A percentile compares a stretch with the other conserved stretches of the same genome.
Conservation (phyloP, 2,329 filamentous ascomycete species). For the Periconia digitata region DNA sequence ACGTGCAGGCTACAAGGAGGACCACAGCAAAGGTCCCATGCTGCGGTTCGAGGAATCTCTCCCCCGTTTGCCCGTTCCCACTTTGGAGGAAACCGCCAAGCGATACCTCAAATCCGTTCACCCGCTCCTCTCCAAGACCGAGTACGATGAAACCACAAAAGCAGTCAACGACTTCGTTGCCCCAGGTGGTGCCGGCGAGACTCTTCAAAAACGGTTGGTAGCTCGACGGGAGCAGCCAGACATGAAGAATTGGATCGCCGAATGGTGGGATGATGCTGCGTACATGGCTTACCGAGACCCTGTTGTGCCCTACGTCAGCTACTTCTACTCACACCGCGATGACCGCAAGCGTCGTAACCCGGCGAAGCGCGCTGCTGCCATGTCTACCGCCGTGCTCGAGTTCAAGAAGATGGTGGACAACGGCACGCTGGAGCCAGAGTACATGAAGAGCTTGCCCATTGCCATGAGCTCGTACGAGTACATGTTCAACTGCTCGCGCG, state of each 20-base stretch:
- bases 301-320: conserved; percentile 96
- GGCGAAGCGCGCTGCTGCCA: conserved; percentile 87
- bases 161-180: conserved; percentile 87
- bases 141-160: conserved; percentile 73
- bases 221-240: conserved; percentile 78
- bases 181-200: conserved; percentile 79
- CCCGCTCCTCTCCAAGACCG: conserved; percentile 68
- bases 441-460: conserved; percentile 96
- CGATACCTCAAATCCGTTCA: conserved; percentile 80
- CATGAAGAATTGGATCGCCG: conserved; percentile 88
- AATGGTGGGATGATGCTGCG: conserved; percentile 97
- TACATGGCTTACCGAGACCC: conserved; percentile 94
- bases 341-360: conserved; percentile 86
- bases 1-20: conserved; percentile 71
- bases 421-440: conserved; percentile 87
- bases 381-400: conserved; percentile 80
- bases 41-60: conserved; percentile 85
- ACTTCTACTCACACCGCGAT: conserved; percentile 98
- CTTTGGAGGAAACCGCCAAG: conserved; percentile 77
- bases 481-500: conserved; percentile 96
- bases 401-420: conserved; percentile 92
- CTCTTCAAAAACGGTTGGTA: conserved; percentile 84
- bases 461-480: conserved; percentile 98
- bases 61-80: conserved; percentile 75
- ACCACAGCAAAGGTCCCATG: conserved; percentile 77